These are phyloP conservation scores for Eimeria zaria DNA, from an alignment of 169 alveolate species.

Conservation along the genomic window DNA sequence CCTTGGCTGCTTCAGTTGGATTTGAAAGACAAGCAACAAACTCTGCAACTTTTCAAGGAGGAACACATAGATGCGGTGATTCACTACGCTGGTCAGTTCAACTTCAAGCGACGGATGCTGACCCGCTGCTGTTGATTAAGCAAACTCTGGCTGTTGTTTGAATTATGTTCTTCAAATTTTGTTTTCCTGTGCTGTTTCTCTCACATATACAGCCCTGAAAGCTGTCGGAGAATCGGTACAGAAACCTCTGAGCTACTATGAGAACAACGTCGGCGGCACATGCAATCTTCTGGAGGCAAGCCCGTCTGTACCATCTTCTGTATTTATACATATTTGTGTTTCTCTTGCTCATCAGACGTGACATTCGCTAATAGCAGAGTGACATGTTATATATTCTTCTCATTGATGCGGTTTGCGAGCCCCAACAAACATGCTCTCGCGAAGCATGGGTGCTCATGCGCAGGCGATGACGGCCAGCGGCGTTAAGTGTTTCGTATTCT, in stretches of 20 bases:
- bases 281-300: conserved; percentile 88
- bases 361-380: too few species aligned
- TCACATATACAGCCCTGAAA: conserved; percentile 93
- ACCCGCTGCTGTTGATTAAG: background rate
- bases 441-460: background rate
- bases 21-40: conserved; percentile 86
- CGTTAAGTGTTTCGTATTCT: conserved; percentile 92
- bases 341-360: background rate
- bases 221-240: conserved; percentile 96
- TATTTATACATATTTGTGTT: background rate
- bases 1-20: conserved; percentile 88
- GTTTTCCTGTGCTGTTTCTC: background rate
- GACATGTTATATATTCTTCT: too few species aligned
- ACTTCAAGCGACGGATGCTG: background rate
- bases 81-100: conserved; percentile 88
- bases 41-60: conserved; percentile 88
- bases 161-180: too few species aligned
- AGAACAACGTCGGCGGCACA: conserved; percentile 96
- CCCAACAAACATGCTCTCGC: background rate
- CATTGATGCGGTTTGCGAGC: too few species aligned
- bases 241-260: conserved; percentile 95
- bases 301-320: background rate
- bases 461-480: conserved; percentile 91
- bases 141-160: background rate
- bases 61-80: conserved; percentile 89